Base-by-base conservation (phyloP, 192 early-diverging fungal species). In the Rhizophagus prolifer region DNA sequence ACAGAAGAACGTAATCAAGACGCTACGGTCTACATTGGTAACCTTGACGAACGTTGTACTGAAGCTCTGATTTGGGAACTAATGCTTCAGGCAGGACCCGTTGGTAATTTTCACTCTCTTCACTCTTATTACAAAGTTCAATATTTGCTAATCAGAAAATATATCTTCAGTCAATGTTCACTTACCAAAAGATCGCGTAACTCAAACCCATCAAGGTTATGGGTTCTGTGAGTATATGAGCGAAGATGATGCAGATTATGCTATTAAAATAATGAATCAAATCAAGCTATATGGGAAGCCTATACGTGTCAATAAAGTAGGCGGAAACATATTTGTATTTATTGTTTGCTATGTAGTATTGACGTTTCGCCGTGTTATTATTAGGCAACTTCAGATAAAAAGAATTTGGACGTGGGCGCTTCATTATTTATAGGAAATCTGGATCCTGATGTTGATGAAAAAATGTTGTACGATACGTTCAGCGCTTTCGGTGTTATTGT, bases 31-130 rank as follows among this genome's bases (percentile, higher is more conserved):
- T 99, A 99, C 79, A 92, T 98, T 76, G 97, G 96, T 70, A 99
- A 99, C 83, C 88, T 99, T 70, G 97, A 98, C 81, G 95, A 97
- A 68, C 88, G 95, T 30, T 94, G 93, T 46, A 93, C 95, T 4
- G 98, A 99, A 74, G 89, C 92, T 25, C 82, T 99, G 63, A 82
- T 99, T 36, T 99, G 97, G 97, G 98, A 99, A 80, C 88, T 99
- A 79, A 96, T 99, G 94, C 90, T 98, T 66, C 98, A 99, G 82
- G 96, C 94, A 10, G 98, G 98, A 0, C 97, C 96, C 25, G 94
- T 95, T 34, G 93, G 92, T 91, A 85, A 83, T 50, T 19, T 26
- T 21, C 8, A 14, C 21, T 16, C 62, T 61, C 13, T 23, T 70
- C 16, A 3, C 13, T 59, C n/a, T 6, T 23, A 12, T 12, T 21